Conservation (phyloP, 2,329 filamentous ascomycete species). For the Sphaerulina populicola region DNA sequence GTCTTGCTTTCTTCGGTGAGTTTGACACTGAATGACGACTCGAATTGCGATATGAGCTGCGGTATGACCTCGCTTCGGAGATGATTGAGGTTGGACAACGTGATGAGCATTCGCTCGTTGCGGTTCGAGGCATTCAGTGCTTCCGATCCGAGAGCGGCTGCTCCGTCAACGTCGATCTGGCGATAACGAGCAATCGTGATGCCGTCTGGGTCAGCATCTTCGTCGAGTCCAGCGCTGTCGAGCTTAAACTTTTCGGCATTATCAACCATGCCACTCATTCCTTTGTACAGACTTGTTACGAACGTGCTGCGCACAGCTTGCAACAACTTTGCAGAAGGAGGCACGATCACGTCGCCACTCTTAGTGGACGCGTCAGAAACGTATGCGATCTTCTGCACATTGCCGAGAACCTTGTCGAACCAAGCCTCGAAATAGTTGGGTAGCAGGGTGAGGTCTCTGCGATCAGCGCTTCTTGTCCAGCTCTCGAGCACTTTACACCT, state of each 20-base stretch:
- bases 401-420: slow-evolving; percentile 69
- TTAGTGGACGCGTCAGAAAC: slow-evolving; percentile 64
- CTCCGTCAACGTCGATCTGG: slow-evolving; percentile 19
- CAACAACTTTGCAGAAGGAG: slow-evolving; percentile 77
- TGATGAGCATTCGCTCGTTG: slow-evolving; percentile 75
- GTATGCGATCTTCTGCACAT: slow-evolving; percentile 93
- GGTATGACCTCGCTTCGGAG: slow-evolving; percentile 77
- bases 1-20: slow-evolving; percentile 89
- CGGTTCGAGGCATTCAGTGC: slow-evolving; percentile 47
- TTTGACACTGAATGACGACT: slow-evolving; percentile 87
- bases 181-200: slow-evolving; percentile 32
- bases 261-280: slow-evolving; percentile 90
- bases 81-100: slow-evolving; percentile 80
- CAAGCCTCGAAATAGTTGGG: slow-evolving; percentile 78
- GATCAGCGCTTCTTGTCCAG: slow-evolving; percentile 76
- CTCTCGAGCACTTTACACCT: slow-evolving; percentile 88
- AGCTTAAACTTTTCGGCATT: slow-evolving; percentile 74
- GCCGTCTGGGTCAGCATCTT: slow-evolving; percentile 47
- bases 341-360: slow-evolving; percentile 64
- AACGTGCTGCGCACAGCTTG: slow-evolving; percentile 90
- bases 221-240: slow-evolving; percentile 44
- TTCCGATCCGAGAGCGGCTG: slow-evolving; percentile 38
- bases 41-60: slow-evolving; percentile 82
- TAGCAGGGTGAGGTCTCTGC: slow-evolving; percentile 83
- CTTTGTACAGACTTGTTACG: slow-evolving; percentile 87